Evolutionary conservation across 2,329 filamentous ascomycete genomes (phyloP), one percentile per base, ranked within the genome.

Genomic region (Fusarium tanahbumbuense): DNA sequence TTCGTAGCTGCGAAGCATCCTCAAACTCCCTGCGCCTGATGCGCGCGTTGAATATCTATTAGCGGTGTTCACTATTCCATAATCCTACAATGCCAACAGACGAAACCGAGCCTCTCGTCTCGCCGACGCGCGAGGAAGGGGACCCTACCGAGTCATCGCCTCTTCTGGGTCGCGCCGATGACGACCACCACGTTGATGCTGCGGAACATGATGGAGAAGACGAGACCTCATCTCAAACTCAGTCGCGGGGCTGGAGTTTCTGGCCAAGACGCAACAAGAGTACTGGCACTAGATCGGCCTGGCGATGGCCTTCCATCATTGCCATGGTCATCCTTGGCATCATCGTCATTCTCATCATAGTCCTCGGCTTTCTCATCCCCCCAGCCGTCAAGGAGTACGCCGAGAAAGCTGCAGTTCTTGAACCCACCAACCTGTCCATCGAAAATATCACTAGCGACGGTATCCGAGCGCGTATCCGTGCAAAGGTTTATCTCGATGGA

Each of bases 341-440:
- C 3, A 75, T 90, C 9, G 84, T 91, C 8, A 74, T 95, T 23
- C 78, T 85, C 28, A 93, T 97, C 72, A 89, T 98, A 62, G 81
- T 92, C 18, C 83, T 95, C 59, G 93, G 90, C 18, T 97, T 97
- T 81, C 87, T 97, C 56, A 88, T 92, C 0, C 94, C 95, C 3
- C 89, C 91, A 18, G 88, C 91, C 10, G 88, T 97, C 13, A 89
- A 97, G 80, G 88, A 93, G 77, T 99, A 99, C 80, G 93, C 92
- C 50, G 91, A 95, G 80, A 86, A 94, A 78, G 93, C 94, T 5
- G 86, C 91, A 25, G 89, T 95, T 20, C 88, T 99, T 71, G 89
- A 94, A 76, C 93, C 96, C 3, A 94, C 91, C 8, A 92, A 91
- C 71, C 81, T 99, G 22, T 93, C 94, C 3, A 89, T 99, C 64